Evolutionary conservation across 345 rosid genomes (phyloP).

Genomic region (Linum trigynum): DNA sequence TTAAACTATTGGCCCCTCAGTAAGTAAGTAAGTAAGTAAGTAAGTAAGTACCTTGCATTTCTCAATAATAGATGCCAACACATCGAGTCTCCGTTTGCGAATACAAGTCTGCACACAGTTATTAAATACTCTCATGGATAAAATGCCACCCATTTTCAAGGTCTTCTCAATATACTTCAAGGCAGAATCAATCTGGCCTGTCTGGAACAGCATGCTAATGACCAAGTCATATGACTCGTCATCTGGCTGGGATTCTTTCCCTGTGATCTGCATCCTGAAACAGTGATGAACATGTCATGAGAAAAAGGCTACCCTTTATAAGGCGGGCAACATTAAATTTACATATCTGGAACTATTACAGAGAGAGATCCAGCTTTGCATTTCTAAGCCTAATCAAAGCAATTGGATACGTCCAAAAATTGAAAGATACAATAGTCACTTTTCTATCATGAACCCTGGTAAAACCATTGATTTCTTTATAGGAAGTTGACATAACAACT

Average conservation of each 20-base stretch:
- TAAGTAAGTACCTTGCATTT: slow-evolving; percentile 66
- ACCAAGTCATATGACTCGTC: slow-evolving; percentile 75
- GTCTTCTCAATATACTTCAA: slow-evolving; percentile 50
- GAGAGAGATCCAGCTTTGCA: no score
- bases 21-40: no score
- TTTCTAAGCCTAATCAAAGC: no score
- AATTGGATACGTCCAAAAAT: no score
- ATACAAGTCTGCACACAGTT: slow-evolving; percentile 55
- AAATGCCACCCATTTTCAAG: slow-evolving; percentile 48
- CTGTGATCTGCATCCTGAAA: slow-evolving; percentile 74
- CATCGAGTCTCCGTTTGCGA: slow-evolving; percentile 43
- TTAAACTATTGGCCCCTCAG: background rate
- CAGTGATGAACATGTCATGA: background rate
- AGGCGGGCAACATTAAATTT: no score
- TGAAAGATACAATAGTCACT: no score
- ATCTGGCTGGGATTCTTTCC: slow-evolving; percentile 71
- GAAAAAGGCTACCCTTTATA: background rate
- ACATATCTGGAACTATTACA: no score
- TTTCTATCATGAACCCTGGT: no score
- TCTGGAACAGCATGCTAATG: slow-evolving; percentile 41
- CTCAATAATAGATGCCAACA: slow-evolving; percentile 62
- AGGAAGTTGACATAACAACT: no score
- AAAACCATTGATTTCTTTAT: no score
- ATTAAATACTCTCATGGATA: slow-evolving; percentile 45
- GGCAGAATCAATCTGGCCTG: slow-evolving; percentile 47